Percentiles rank a stretch among this genome's conserved stretches.
Conservation (phyloP, 2,329 filamentous ascomycete genomes). For the Aspergillus felis region DNA sequence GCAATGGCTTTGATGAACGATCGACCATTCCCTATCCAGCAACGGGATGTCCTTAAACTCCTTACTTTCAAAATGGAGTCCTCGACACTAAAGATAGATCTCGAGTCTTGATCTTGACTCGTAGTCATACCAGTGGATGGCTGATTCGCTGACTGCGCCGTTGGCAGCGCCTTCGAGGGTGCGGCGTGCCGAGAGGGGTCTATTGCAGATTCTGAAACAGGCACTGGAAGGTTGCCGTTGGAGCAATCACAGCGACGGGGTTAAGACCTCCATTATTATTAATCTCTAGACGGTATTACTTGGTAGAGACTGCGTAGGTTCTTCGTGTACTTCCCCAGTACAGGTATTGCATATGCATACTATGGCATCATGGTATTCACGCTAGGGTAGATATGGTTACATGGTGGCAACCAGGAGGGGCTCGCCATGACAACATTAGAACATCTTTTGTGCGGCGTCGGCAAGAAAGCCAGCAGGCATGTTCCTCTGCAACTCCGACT, state of each 20-base stretch:
- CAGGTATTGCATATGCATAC: neutral
- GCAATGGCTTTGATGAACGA: neutral
- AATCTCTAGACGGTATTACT: neutral
- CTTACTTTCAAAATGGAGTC: neutral
- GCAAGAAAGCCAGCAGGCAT: neutral
- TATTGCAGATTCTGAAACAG: slow-evolving; percentile 15
- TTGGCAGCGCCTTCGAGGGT: neutral
- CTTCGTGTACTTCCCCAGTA: neutral
- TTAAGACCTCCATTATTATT: neutral
- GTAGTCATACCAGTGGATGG: neutral
- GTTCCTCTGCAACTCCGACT: neutral
- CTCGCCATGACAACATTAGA: neutral
- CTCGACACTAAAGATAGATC: neutral
- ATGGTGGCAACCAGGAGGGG: neutral
- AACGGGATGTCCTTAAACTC: neutral
- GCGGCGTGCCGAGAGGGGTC: slow-evolving; percentile 1
- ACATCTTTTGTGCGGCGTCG: neutral
- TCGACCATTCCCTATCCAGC: neutral
- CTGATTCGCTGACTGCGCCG: neutral
- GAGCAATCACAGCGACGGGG: neutral
- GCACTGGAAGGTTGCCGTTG: neutral
- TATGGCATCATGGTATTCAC: neutral
- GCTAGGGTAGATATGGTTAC: neutral
- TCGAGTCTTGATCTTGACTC: neutral
- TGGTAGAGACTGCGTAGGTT: neutral